These are phyloP conservation scores for Pittosporum tobira DNA, from an alignment of 129 eudicot genomes.

Conservation along the genomic window DNA sequence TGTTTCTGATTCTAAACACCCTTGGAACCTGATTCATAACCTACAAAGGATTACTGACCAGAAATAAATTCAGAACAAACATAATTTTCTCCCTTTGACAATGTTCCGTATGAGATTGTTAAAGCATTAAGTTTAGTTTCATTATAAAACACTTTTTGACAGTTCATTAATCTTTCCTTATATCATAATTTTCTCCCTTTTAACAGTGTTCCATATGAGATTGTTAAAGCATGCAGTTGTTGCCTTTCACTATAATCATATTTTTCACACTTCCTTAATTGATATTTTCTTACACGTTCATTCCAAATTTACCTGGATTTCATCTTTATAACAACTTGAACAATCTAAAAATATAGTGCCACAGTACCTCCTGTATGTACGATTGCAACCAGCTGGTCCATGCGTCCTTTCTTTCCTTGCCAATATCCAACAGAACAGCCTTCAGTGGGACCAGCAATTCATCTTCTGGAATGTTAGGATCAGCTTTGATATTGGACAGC, in stretches of 20 bases:
- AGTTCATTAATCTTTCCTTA: no score
- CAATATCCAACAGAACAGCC: conserved; percentile 87
- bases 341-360: not conserved
- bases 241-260: not conserved
- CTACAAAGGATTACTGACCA: no score
- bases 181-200: no score
- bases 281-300: not conserved
- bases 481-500: conserved; percentile 75
- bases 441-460: conserved; percentile 64
- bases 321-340: not conserved
- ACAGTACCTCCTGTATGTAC: conserved; percentile 80
- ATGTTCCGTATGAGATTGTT: no score
- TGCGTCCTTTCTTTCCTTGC: conserved; percentile 95
- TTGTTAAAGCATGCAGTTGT: not conserved
- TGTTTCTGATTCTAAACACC: no score
- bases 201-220: not conserved
- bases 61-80: no score
- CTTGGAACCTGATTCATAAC: no score
- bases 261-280: not conserved
- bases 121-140: no score
- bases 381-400: conserved; percentile 87
- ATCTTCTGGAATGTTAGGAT: conserved; percentile 56
- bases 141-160: no score
- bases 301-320: no score
- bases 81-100: no score